A percentile compares a stretch with the other conserved stretches of the same genome.
phyloP scores from a whole-genome alignment of 2,329 filamentous ascomycete genomes.

The Botrytis squamosa region DNA sequence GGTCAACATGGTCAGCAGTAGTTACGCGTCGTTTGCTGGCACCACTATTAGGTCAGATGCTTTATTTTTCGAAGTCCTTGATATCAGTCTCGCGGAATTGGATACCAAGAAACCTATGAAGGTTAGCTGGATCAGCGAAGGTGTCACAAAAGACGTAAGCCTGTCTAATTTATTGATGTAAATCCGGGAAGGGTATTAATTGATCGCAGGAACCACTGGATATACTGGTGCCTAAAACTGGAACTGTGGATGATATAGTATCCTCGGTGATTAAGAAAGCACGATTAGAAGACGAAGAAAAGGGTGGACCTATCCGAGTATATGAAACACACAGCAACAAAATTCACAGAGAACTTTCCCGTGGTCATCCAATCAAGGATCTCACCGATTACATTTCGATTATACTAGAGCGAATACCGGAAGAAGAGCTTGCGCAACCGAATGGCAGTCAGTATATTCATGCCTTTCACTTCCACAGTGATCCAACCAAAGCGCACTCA shows the following conservation, averaged over 20 bases:
- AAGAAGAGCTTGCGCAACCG: conserved; percentile 61
- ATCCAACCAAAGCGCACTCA: conserved; percentile 79
- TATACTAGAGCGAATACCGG: conserved; percentile 77
- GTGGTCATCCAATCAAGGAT: conserved; percentile 71
- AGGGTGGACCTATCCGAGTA: conserved; percentile 69
- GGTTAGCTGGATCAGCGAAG: conserved; percentile 82
- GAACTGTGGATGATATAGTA: conserved; percentile 75
- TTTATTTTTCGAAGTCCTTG: conserved; percentile 88
- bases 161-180: background rate
- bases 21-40: conserved; percentile 69
- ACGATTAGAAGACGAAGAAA: conserved; percentile 69
- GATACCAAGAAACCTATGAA: conserved; percentile 90
- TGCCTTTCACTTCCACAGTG: conserved; percentile 90
- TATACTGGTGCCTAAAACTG: conserved; percentile 83
- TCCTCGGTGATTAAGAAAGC: conserved; percentile 76
- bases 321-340: conserved; percentile 83
- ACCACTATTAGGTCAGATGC: conserved; percentile 71
- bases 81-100: conserved; percentile 89
- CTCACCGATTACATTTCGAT: conserved; percentile 84
- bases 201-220: conserved; percentile 68
- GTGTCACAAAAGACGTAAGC: conserved; percentile 82
- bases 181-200: conserved; percentile 31
- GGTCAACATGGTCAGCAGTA: conserved; percentile 72
- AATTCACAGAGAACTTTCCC: conserved; percentile 73
- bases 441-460: conserved; percentile 61